Percentiles rank a stretch among this genome's conserved stretches.
Evolutionary conservation across 1,139 yeast genomes (phyloP).

Genomic region (Taiozyma sp.): DNA sequence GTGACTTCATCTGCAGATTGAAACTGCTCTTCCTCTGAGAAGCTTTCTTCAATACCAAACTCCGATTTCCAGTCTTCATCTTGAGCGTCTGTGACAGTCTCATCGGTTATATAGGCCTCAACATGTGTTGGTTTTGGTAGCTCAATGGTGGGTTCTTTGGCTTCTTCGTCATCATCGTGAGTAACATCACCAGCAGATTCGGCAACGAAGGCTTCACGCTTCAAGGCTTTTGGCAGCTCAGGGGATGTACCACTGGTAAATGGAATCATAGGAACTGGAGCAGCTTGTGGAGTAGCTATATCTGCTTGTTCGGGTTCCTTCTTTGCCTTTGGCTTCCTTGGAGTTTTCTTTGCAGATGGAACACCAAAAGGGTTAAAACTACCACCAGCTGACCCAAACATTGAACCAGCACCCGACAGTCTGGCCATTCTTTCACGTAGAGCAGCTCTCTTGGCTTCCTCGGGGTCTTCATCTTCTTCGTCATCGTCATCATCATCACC

Average conservation of each 20-base stretch:
- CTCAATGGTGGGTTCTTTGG: neutral
- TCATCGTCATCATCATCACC: slow-evolving; percentile 37
- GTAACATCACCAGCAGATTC: slow-evolving; percentile 8
- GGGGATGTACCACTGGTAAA: slow-evolving; percentile 35
- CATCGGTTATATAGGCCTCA: neutral
- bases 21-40: slow-evolving; percentile 4
- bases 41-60: slow-evolving; percentile 4
- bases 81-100: slow-evolving; percentile 4
- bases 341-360: slow-evolving; percentile 27
- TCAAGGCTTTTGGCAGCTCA: slow-evolving; percentile 22
- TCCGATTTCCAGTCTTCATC: slow-evolving; percentile 8
- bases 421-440: slow-evolving; percentile 95
- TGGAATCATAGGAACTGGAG: slow-evolving; percentile 48
- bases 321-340: slow-evolving; percentile 26
- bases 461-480: slow-evolving; percentile 57
- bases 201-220: slow-evolving; percentile 8
- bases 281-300: slow-evolving; percentile 18
- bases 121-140: neutral
- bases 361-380: slow-evolving; percentile 49
- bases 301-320: slow-evolving; percentile 18
- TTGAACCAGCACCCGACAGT: slow-evolving; percentile 85
- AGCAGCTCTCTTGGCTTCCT: slow-evolving; percentile 72
- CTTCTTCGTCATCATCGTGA: slow-evolving; percentile 9
- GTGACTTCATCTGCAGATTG: slow-evolving; percentile 5
- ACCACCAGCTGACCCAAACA: slow-evolving; percentile 75